Conservation (phyloP, 179 eudicot genomes). For the Drosera spatulata region DNA sequence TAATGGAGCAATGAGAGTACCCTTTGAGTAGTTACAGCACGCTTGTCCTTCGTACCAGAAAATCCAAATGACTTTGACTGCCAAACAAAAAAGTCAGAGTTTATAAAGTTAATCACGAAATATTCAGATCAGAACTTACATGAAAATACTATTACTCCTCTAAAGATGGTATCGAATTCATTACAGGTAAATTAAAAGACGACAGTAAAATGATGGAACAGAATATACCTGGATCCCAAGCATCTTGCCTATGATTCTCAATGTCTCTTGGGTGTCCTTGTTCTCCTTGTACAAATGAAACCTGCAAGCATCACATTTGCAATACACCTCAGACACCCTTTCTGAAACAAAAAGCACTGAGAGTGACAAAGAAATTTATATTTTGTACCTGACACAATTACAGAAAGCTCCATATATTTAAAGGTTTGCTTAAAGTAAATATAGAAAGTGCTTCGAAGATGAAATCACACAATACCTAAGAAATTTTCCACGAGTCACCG, state of each 20-base stretch:
- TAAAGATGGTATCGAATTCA: background rate
- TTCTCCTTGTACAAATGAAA: constrained; percentile 98
- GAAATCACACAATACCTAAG: constrained; percentile 44
- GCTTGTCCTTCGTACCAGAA: constrained; percentile 98
- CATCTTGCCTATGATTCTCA: constrained; percentile 89
- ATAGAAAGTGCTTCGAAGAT: background rate
- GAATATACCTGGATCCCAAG: constrained; percentile 73
- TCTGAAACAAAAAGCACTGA: too few relatives aligned
- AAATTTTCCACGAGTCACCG: constrained; percentile 71
- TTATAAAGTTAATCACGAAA: background rate
- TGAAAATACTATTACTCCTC: background rate
- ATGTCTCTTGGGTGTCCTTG: constrained; percentile 94
- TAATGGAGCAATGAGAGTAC: constrained; percentile 24
- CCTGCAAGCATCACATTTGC: constrained; percentile 25
- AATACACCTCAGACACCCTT: too few relatives aligned
- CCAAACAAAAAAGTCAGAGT: constrained; percentile 10
- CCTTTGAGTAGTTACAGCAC: constrained; percentile 88
- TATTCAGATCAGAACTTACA: background rate
- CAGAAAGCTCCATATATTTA: background rate
- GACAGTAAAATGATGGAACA: background rate
- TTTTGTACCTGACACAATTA: too few relatives aligned
- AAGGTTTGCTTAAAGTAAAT: background rate
- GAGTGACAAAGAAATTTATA: too few relatives aligned
- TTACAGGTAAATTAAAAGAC: background rate
- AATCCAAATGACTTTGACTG: constrained; percentile 95